A percentile compares a stretch with the other conserved stretches of the same genome.
Evolutionary conservation across 768 basidiomycete species (phyloP).

Genomic region (Arthromyces matolae): DNA sequence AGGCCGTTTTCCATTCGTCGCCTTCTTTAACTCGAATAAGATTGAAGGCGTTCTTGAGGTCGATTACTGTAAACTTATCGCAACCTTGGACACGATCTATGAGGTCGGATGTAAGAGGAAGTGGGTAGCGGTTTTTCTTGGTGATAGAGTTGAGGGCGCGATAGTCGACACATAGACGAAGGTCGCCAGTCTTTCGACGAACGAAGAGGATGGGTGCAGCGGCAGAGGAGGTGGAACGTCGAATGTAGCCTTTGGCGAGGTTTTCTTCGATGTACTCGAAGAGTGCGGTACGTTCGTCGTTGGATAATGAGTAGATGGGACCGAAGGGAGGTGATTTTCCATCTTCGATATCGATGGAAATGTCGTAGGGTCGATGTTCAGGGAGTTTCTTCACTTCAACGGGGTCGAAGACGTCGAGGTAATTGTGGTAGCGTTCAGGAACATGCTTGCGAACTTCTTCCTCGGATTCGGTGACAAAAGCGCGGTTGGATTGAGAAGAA

Average conservation of each 20-base stretch:
- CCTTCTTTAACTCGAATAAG: constrained; percentile 35
- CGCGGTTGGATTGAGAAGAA: neutral
- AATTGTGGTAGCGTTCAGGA: neutral
- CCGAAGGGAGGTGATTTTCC: constrained; percentile 28
- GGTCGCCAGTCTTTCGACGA: constrained; percentile 29
- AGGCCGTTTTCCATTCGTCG: constrained; percentile 42
- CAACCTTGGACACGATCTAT: too few relatives aligned
- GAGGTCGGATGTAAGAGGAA: too few relatives aligned
- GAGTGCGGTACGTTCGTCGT: constrained; percentile 29
- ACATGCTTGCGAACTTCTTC: neutral
- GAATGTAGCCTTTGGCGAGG: constrained; percentile 33
- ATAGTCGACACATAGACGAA: too few relatives aligned
- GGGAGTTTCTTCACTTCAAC: constrained; percentile 23
- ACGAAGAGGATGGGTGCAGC: constrained; percentile 30
- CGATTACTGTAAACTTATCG: too few relatives aligned
- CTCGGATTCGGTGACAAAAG: neutral
- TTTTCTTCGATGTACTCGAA: constrained; percentile 32
- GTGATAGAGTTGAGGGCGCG: too few relatives aligned
- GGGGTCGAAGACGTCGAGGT: constrained; percentile 22
- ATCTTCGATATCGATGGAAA: constrained; percentile 30
- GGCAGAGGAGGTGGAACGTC: constrained; percentile 25
- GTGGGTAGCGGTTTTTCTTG: too few relatives aligned
- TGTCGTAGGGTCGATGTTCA: constrained; percentile 31
- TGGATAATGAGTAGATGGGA: constrained; percentile 30
- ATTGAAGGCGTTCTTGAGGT: constrained; percentile 35